Base-by-base conservation (phyloP, 805 yeast species). In the Wickerhamiella musiphila region DNA sequence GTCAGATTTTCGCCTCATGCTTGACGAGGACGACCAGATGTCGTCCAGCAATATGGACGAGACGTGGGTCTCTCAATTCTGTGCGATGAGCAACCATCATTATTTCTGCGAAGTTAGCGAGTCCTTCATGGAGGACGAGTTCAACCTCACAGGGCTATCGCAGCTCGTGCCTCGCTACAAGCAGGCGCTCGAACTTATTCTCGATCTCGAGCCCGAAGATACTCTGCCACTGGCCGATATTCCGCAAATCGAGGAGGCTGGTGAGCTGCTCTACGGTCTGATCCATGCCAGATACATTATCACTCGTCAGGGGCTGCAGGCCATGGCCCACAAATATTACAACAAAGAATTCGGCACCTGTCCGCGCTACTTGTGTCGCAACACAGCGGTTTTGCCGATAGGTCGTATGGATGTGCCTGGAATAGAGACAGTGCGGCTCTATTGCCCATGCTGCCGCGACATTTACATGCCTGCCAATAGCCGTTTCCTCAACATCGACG, bases 71-170 rank as follows among this genome's bases (percentile, higher is more conserved):
- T 69, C 76, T 38, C 73, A 73, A 43, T 81, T 74, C 53, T 78
- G 92, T 49, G 66, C 76, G 29, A 60, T 70, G 44, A 76, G 74
- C 47, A 86, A 86, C 16, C 86, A 79, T 51, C 92, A 90, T 49
- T 86, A 74, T 52, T 83, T 83, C 53, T 93, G 84, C 27, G 92
- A 84, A 44, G 94, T 90, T 5, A 66, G 83, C 1, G 82, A 78
- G 29, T 94, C 82, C 31, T 90, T 83, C 54, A 81, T 90, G 38
- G 95, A 84, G 46, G 98, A 90, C 54, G 96, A 90, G 44, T 90
- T 90, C 64, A 90, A 90, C 51, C 64, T 90, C 47, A 84, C 96
- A 1, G 95, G 96, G 1, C 63, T 90, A 32, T 65, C 77, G 20
- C 67, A 74, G 42, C 71, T 78, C 36, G 94, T 90, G 7, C 93